Evolutionary conservation across 208 protist species (phyloP).

Genomic region (Trypanosoma avium): DNA sequence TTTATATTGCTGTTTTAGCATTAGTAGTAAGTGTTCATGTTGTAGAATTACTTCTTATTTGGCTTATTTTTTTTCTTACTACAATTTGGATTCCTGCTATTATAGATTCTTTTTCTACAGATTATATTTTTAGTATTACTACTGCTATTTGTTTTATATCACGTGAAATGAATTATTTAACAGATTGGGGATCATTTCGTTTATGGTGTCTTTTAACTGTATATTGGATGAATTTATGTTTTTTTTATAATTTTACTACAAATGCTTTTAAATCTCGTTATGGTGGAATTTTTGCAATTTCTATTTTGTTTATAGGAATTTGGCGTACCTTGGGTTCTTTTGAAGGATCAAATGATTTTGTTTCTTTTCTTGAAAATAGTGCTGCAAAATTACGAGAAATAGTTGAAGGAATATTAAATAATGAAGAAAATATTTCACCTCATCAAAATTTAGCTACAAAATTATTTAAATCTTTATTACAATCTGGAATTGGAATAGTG

Average conservation of each 20-base stretch:
- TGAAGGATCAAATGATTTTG: slow-evolving; percentile 16
- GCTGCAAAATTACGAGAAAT: slow-evolving; percentile 3
- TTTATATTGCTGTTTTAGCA: slow-evolving; percentile 53
- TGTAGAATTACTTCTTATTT: slow-evolving; percentile 82
- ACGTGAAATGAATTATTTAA: slow-evolving; percentile 44
- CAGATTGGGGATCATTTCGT: slow-evolving; percentile 32
- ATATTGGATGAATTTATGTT: slow-evolving; percentile 63
- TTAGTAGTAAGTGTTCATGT: slow-evolving; percentile 87
- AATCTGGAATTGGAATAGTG: slow-evolving; percentile 3
- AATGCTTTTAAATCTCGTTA: slow-evolving; percentile 56
- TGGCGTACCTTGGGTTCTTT: slow-evolving; percentile 16
- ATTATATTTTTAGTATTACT: slow-evolving; percentile 68
- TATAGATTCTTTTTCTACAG: slow-evolving; percentile 68
- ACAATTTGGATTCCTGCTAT: slow-evolving; percentile 83
- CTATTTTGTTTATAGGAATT: neutral
- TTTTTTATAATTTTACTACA: slow-evolving; percentile 33
- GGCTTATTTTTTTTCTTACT: slow-evolving; percentile 75
- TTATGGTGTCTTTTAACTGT: slow-evolving; percentile 49
- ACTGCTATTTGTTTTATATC: slow-evolving; percentile 37
- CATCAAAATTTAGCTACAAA: neutral
- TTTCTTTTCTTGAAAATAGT: slow-evolving; percentile 9
- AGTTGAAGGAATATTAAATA: slow-evolving; percentile 6
- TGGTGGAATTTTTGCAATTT: slow-evolving; percentile 39
- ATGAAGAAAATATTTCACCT: neutral
- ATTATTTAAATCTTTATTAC: slow-evolving; percentile 10